These are phyloP conservation scores for Diaporthe vaccinii DNA, from an alignment of 2,329 filamentous ascomycete genomes.

Conservation along the genomic window DNA sequence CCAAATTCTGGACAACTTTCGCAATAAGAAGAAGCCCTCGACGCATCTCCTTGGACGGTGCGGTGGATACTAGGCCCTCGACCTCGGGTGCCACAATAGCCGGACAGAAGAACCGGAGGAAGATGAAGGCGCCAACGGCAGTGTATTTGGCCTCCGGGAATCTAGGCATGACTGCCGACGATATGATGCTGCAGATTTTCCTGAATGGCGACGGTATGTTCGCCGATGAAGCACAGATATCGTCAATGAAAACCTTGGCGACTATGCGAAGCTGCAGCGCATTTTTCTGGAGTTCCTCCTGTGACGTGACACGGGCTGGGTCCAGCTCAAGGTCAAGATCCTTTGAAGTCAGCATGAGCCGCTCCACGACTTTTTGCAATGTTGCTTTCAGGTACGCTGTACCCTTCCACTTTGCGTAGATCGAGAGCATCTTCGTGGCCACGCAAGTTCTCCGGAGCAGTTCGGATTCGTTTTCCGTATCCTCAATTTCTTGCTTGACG, in stretches of 20 bases:
- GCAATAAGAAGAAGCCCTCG: conserved; percentile 77
- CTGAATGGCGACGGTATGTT: conserved; percentile 75
- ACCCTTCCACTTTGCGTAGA: conserved; percentile 81
- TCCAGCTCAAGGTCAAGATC: conserved; percentile 78
- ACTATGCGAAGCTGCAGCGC: conserved; percentile 75
- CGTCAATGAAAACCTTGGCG: conserved; percentile 79
- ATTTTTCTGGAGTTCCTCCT: conserved; percentile 76
- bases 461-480: conserved; percentile 76
- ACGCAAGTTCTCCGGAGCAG: conserved; percentile 77
- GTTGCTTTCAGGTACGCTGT: conserved; percentile 73
- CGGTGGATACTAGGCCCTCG: conserved; percentile 72
- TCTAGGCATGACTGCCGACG: conserved; percentile 71
- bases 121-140: conserved; percentile 79
- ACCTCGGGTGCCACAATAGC: conserved; percentile 79
- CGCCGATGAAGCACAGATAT: conserved; percentile 74
- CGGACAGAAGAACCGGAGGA: conserved; percentile 79
- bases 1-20: conserved; percentile 79
- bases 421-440: conserved; percentile 79
- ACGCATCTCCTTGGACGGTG: conserved; percentile 78
- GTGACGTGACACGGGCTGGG: conserved; percentile 70
- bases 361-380: conserved; percentile 75
- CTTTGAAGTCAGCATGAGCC: conserved; percentile 75
- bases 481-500: conserved; percentile 77
- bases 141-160: conserved; percentile 81
- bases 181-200: conserved; percentile 78